Evolutionary conservation across 257 asterid species (phyloP).

Genomic region (Phtheirospermum japonicum): DNA sequence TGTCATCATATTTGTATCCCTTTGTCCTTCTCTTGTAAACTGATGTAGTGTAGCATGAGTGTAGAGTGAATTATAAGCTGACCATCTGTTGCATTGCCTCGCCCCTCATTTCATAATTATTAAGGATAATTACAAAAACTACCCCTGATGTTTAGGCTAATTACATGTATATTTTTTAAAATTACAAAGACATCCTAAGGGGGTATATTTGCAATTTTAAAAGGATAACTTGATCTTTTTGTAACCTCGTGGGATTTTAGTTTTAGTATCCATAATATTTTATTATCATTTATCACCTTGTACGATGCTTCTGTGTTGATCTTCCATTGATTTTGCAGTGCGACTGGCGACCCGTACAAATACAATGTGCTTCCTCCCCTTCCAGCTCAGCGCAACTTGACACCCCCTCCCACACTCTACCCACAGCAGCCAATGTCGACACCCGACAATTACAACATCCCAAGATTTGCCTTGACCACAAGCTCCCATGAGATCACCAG

Average conservation of each 20-base stretch:
- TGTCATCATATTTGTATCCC: no score
- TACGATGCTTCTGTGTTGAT: not conserved
- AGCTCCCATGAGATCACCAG: constrained; percentile 44
- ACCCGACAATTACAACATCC: constrained; percentile 72
- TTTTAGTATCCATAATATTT: not conserved
- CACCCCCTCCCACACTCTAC: constrained; percentile 96
- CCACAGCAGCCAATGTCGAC: constrained; percentile 97
- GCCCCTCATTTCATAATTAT: not conserved
- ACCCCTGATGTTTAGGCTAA: not conserved
- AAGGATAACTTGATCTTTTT: no score
- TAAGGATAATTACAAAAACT: not conserved
- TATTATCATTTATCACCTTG: not conserved
- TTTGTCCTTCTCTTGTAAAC: no score
- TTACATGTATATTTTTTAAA: no score
- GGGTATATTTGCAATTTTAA: not conserved
- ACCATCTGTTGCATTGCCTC: not conserved
- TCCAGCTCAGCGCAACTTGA: constrained; percentile 87
- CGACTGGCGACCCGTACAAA: constrained; percentile 56
- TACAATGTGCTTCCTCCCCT: constrained; percentile 84
- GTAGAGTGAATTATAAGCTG: not conserved
- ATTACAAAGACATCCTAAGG: no score
- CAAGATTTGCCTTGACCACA: constrained; percentile 46
- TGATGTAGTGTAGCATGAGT: not conserved
- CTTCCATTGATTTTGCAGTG: constrained; percentile 36
- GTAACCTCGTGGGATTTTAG: no score